Conservation (phyloP, 805 yeast species). For the Candida sphagnicola region DNA sequence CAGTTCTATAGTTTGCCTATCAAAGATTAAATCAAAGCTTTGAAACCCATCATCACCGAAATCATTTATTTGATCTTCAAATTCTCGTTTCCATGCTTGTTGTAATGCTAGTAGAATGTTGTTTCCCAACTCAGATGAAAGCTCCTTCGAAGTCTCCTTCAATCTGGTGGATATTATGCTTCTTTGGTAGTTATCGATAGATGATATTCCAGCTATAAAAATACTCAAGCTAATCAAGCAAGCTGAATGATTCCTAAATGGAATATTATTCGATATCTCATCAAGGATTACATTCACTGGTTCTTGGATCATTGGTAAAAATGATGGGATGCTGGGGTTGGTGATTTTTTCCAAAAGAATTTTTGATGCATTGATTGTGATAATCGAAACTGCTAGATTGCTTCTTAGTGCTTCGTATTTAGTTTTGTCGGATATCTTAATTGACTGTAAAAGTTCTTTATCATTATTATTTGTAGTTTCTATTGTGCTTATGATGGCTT, state of each 20-base stretch:
- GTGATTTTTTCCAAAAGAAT: conserved; percentile 5
- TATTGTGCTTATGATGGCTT: not conserved
- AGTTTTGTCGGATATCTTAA: conserved; percentile 1
- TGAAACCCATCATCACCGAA: conserved; percentile 7
- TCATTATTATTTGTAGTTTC: not conserved
- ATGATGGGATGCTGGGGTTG: conserved; percentile 6
- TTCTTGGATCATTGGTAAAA: conserved; percentile 6
- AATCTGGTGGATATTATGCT: conserved; percentile 1
- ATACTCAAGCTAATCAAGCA: conserved; percentile 2
- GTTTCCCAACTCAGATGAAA: conserved; percentile 3
- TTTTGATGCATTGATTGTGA: conserved; percentile 4
- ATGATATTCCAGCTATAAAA: conserved; percentile 6
- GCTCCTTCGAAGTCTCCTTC: not conserved
- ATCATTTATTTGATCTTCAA: not conserved
- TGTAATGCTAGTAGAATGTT: conserved; percentile 2
- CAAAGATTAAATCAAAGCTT: conserved; percentile 5
- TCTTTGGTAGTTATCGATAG: conserved; percentile 1
- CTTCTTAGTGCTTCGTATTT: conserved; percentile 3
- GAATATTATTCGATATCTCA: conserved; percentile 4
- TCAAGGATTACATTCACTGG: conserved; percentile 3
- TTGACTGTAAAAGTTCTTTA: not conserved
- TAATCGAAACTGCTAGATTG: conserved; percentile 6
- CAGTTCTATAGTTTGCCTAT: conserved; percentile 6
- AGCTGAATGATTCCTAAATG: conserved; percentile 4
- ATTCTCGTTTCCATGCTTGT: conserved; percentile 6